Base-by-base conservation (phyloP, 2,329 filamentous ascomycete genomes). In the Microsporum canis region DNA sequence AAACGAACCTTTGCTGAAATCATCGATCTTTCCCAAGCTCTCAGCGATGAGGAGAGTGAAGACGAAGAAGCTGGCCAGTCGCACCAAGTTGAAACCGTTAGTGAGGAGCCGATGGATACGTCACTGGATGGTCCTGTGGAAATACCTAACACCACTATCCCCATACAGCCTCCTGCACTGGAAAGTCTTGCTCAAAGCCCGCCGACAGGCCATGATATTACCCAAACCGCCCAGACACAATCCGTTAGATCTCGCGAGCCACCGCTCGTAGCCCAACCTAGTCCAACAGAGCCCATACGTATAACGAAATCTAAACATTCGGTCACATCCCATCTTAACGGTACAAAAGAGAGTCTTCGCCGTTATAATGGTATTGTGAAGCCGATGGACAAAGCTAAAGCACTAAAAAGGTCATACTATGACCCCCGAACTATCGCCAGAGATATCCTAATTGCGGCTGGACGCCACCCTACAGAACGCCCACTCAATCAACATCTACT, bases 381-480 rank as follows among this genome's bases (percentile, higher is more conserved):
- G 63, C 73, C 74, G 0, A 67, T 85, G 14, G 68, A 73, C 2
- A 66, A 67, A 57, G 63, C 64, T 29, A 71, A 78, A 57, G 72
- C 73, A 2, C 63, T 73, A 3, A 62, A 76, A 31, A 80, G 80
- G 63, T 76, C 76, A 4, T 76, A 71, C 14, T 88, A 88, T 67
- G 78, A 87, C 66, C 77, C 80, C 0, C 77, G 78, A 51, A 87
- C 83, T 0, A 84, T 88, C 63, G 84, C 84, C 3, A 75, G 83
- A 58, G 84, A 87, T 68, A 77, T 88, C 5, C 73, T 88, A 8
- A 78, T 87, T 57, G 81, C 83, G 14, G 77, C 82, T 10, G 83
- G 83, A 14, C 79, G 80, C 61, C 84, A 87, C 68, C 84, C 84
- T 0, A 79, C 79, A 7, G 81, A 84, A 70, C 72, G 78, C 31